Evolutionary conservation across 495 filamentous ascomycete genomes (phyloP).

Genomic region (Symbiotaphrina buchneri): DNA sequence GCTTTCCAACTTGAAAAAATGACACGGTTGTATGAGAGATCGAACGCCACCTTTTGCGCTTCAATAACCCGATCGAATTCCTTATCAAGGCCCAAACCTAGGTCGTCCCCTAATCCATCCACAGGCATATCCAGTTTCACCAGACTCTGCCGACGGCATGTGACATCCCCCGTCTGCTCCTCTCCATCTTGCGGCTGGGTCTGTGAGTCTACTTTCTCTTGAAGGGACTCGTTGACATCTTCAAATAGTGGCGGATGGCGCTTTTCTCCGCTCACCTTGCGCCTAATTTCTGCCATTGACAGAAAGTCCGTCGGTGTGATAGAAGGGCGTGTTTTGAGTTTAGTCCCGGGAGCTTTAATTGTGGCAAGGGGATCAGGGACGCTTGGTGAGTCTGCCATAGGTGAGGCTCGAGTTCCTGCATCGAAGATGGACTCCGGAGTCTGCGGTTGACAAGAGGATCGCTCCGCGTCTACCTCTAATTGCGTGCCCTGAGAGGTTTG

Average conservation of each 20-base stretch:
- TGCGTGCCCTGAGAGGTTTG: too few species aligned
- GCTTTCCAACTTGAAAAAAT: not conserved
- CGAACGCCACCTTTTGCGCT: conserved; percentile 80
- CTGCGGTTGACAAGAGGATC: conserved; percentile 70
- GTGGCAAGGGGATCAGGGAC: conserved; percentile 76
- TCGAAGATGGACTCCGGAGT: conserved; percentile 82
- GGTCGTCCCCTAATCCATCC: conserved; percentile 23
- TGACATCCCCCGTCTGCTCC: not conserved
- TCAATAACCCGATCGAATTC: conserved; percentile 95
- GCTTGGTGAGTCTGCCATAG: conserved; percentile 21
- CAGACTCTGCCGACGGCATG: conserved; percentile 26
- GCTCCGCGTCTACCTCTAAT: too few species aligned
- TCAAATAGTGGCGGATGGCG: conserved; percentile 9
- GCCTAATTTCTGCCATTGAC: conserved; percentile 69
- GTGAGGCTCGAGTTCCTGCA: too few species aligned
- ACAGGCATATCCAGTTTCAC: conserved; percentile 47
- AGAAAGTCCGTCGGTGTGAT: conserved; percentile 65
- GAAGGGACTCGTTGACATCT: not conserved
- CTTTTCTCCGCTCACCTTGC: conserved; percentile 48
- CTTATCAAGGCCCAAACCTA: conserved; percentile 66
- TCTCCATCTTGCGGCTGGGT: not conserved
- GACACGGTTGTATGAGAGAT: conserved; percentile 13
- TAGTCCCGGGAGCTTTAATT: conserved; percentile 70
- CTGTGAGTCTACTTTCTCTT: not conserved
- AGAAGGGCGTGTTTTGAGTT: conserved; percentile 77